Base-by-base conservation (phyloP, 2,329 filamentous ascomycete species). In the Exophiala calicioides region DNA sequence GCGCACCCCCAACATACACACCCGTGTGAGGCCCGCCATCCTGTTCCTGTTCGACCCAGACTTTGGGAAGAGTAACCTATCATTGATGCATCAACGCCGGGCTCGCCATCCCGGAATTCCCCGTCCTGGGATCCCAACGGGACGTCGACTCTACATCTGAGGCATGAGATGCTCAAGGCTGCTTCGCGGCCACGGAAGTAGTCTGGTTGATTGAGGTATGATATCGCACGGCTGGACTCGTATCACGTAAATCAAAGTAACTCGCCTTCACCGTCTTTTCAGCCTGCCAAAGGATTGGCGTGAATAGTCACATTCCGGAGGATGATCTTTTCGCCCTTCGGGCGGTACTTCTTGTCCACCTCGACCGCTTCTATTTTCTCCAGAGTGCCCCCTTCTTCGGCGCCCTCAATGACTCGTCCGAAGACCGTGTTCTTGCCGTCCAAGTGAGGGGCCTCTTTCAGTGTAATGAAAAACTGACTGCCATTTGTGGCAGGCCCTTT, bases 361-460 rank as follows among this genome's bases (percentile, higher is more conserved):
- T 76, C 73, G 2, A 78, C 68, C 34, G 62, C 68, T 58, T 84
- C 80, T 44, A 83, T 70, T 56, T 74, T 75, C 49, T 82, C 80
- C 53, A 85, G 58, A 3, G 74, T 76, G 63, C 71, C 4, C 60
- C 68, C 53, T 73, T 75, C 62, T 75, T 74, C 29, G 62, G 67
- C 23, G 58, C 62, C 37, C 53, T 65, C 52, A 67, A 85, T 63
- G 13, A 85, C 72, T 54, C 78, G 75, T 10, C 81, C 81, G 65
- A 85, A 85, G 2, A 84, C 80, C 0, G 81, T 83, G 59, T 84
- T 85, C 61, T 81, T 79, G 5, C 81, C 81, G 62, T 84, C 81
- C 26, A 85, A 65, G 71, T 84, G 81, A 44, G 80, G 73, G 10
- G 81, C 79, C 2, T 80, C 67, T 16, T 76, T 79, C 59, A 82